These are phyloP conservation scores for Dalbergia cultrata DNA, from an alignment of 306 rosid species.

Conservation along the genomic window DNA sequence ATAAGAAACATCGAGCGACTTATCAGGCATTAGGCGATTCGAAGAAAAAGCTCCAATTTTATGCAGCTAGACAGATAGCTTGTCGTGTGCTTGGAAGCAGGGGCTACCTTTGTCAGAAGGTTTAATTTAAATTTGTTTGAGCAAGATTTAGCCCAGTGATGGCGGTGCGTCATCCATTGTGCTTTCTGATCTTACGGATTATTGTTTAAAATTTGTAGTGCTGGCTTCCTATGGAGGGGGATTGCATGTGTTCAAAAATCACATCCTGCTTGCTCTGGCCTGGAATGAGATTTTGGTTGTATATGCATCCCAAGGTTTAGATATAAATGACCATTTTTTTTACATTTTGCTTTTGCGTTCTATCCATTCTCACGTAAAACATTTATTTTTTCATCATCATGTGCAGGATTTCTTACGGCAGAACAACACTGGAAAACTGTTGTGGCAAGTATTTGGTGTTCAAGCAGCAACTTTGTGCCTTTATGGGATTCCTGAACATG, in stretches of 20 bases:
- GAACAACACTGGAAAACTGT: constrained; percentile 90
- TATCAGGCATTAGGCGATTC: constrained; percentile 80
- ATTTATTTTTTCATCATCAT: constrained; percentile 28
- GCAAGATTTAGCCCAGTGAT: background rate
- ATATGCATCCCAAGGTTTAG: constrained; percentile 96
- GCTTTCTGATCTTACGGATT: background rate
- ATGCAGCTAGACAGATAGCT: constrained; percentile 91
- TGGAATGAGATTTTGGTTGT: constrained; percentile 85
- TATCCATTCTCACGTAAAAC: background rate
- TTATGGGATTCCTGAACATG: constrained; percentile 85
- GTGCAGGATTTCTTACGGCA: constrained; percentile 90
- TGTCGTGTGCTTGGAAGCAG: constrained; percentile 94
- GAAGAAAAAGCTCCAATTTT: constrained; percentile 79
- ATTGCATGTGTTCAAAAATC: constrained; percentile 85
- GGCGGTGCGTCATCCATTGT: constrained; percentile 30
- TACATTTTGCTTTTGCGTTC: background rate
- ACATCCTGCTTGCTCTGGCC: constrained; percentile 62
- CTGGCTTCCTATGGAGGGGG: constrained; percentile 89
- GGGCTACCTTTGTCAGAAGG: constrained; percentile 97
- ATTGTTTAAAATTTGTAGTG: constrained; percentile 62
- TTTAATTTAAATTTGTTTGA: constrained; percentile 37
- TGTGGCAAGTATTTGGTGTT: constrained; percentile 91
- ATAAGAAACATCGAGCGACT: constrained; percentile 86
- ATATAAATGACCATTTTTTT: constrained; percentile 33
- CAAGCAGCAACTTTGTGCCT: constrained; percentile 85